These are phyloP conservation scores for Linnemannia elongata DNA, from an alignment of 192 early-diverging fungal species.

Conservation along the genomic window DNA sequence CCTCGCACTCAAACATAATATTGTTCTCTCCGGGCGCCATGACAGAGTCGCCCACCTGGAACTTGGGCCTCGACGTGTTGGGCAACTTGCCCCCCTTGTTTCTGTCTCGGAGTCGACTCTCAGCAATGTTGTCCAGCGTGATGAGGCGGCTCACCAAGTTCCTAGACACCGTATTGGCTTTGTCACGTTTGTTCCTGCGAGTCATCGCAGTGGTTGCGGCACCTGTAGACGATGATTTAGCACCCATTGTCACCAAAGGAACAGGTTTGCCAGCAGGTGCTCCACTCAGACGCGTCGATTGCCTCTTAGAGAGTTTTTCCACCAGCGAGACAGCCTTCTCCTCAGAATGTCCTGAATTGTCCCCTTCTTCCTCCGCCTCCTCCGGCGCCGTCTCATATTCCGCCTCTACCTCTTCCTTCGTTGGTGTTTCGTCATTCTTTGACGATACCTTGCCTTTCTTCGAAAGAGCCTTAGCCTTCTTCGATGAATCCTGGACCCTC, in stretches of 20 bases:
- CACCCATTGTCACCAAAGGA: background rate
- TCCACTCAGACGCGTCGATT: background rate
- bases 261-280: background rate
- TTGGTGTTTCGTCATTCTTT: background rate
- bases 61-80: constrained; percentile 9
- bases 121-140: background rate
- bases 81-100: background rate
- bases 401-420: background rate
- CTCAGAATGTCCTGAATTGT: background rate
- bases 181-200: background rate
- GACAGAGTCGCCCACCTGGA: constrained; percentile 20
- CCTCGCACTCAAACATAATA: background rate
- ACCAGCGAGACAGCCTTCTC: background rate
- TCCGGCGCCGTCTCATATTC: background rate
- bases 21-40: constrained; percentile 14
- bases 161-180: background rate
- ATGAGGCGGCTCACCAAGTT: background rate
- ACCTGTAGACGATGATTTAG: background rate
- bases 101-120: background rate
- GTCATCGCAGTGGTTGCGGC: background rate
- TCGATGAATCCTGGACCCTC: background rate
- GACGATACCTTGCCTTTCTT: background rate
- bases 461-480: background rate
- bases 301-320: background rate
- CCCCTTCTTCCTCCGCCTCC: background rate